Conservation (phyloP, 805 yeast species). For the Ogataea henricii region DNA sequence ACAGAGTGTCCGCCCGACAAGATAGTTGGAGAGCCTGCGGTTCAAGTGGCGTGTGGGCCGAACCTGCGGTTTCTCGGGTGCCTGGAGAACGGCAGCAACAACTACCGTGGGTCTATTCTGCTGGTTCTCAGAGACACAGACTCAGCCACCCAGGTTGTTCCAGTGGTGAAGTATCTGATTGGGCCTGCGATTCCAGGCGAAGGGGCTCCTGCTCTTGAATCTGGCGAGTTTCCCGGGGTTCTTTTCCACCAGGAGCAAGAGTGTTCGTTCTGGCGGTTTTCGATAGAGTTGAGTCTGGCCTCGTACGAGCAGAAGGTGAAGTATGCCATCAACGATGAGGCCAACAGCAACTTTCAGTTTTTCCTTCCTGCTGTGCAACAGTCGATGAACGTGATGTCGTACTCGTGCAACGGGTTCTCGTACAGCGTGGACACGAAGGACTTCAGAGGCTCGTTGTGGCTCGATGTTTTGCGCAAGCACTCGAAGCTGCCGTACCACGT, state of each 20-base stretch:
- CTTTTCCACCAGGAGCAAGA: conserved; percentile 46
- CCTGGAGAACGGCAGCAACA: conserved; percentile 46
- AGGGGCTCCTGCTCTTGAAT: too few species aligned
- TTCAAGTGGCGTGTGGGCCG: conserved; percentile 76
- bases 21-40: conserved; percentile 30
- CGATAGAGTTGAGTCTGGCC: conserved; percentile 50
- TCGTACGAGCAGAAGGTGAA: conserved; percentile 60
- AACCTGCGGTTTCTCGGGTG: conserved; percentile 67
- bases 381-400: conserved; percentile 80
- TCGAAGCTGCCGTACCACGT: conserved; percentile 70
- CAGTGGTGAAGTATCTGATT: conserved; percentile 37
- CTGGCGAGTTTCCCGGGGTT: conserved; percentile 47
- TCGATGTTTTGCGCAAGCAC: conserved; percentile 76
- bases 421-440: conserved; percentile 62
- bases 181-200: conserved; percentile 35
- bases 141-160: conserved; percentile 18
- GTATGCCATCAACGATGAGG: conserved; percentile 58
- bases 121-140: conserved; percentile 55
- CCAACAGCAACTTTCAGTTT: conserved; percentile 52
- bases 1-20: conserved; percentile 27
- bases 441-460: conserved; percentile 83
- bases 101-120: conserved; percentile 70
- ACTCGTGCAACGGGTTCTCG: conserved; percentile 91
- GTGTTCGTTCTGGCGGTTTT: conserved; percentile 66
- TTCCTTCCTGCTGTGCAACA: conserved; percentile 63